Evolutionary conservation across 768 basidiomycete species (phyloP), one percentile per base, ranked within the genome.

Genomic region (Dendrothele bispora): DNA sequence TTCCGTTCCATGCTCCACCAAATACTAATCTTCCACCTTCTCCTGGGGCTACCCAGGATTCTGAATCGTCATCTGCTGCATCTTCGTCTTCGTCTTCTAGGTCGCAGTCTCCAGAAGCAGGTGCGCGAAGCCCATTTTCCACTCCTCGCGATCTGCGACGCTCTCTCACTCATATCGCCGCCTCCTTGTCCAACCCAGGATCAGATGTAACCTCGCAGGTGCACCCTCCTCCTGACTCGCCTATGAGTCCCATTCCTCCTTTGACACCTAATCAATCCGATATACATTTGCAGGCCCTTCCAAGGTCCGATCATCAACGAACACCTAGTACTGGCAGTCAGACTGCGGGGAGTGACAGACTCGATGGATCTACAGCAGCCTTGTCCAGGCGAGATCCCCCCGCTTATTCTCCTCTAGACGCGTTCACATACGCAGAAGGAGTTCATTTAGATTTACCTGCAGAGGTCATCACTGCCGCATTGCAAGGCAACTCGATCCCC

Each of bases 361-460:
- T 39, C 61, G 58, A 17, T 30, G 44, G 44, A 21, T 60, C 68
- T 55, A 51, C 65, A 46, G 59, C 65, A 21, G 57, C 71, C 20
- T 45, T 81, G 38, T 69, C 70, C 49, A 74, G 83, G 56, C 77
- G 80, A 48, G 85, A 88, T 52, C 91, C 91, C 18, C 91, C 91
- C 21, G 88, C 87, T 15, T 93, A 93, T 68, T 91, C 90, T 5
- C 90, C 91, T n/a, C 67, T 92, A 59, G 90, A 92, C 60, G 84
- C 89, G n/a, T 88, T 75, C 56, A 78, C 82, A 21, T 91, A 91
- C 58, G 73, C 83, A 43, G 92, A 91, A 34, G 94, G 93, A 25
- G 90, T 95, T n/a, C 89, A 90, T 43, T 84, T 95, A 39, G 91
- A 97, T 66, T 73, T 97, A 27, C 94, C 94, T 21, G 91, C 93